Percentiles rank a stretch among this genome's conserved stretches.
phyloP scores from a whole-genome alignment of 176 grass and related monocot genomes.

The Saccharum spontaneum region DNA sequence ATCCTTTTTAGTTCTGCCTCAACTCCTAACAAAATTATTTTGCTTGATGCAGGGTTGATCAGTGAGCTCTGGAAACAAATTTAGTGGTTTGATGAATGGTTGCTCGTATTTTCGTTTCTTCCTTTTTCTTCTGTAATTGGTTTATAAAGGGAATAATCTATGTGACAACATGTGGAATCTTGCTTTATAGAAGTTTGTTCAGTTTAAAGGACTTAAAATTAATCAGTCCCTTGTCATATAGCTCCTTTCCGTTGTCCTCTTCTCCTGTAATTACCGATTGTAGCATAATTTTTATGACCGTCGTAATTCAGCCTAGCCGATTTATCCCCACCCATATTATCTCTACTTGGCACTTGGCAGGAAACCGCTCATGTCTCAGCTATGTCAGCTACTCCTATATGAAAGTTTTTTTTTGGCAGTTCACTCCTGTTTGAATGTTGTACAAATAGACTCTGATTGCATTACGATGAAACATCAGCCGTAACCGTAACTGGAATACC shows the following conservation, averaged over 20 bases:
- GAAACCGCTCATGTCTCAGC: neutral
- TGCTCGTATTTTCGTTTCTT: slow-evolving; percentile 47
- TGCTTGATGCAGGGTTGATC: slow-evolving; percentile 42
- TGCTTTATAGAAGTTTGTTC: slow-evolving; percentile 62
- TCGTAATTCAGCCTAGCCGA: neutral
- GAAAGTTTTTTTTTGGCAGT: too few relatives aligned
- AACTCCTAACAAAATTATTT: slow-evolving; percentile 23
- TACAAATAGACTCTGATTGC: neutral
- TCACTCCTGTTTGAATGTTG: neutral
- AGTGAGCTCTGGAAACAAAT: slow-evolving; percentile 42
- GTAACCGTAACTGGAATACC: too few relatives aligned
- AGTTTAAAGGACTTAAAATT: slow-evolving; percentile 48
- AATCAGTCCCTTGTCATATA: neutral
- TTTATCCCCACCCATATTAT: neutral
- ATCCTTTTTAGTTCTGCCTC: neutral
- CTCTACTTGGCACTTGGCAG: neutral
- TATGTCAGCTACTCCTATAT: neutral
- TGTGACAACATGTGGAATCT: slow-evolving; percentile 56
- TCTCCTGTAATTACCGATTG: slow-evolving; percentile 19
- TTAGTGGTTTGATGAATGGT: slow-evolving; percentile 50
- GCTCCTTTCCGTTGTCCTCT: neutral
- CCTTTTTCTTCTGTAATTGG: slow-evolving; percentile 55
- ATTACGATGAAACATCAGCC: too few relatives aligned
- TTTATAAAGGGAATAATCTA: slow-evolving; percentile 70
- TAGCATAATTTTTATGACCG: neutral